phyloP scores from a whole-genome alignment of 2,329 filamentous ascomycete genomes.

The Beauveria pseudobassiana region DNA sequence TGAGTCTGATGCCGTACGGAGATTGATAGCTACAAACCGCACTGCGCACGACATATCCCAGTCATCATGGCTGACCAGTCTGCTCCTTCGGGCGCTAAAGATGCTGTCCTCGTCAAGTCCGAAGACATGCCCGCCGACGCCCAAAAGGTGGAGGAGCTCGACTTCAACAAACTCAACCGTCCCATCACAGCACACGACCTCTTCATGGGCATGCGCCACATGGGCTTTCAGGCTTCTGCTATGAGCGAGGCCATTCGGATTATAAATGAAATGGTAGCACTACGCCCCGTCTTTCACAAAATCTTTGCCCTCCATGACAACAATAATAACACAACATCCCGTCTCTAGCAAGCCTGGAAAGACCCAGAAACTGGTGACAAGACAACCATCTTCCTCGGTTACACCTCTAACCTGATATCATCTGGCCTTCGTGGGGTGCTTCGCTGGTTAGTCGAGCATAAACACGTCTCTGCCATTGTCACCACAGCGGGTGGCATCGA shows the following conservation, averaged over 20 bases:
- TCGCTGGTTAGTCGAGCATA: slow-evolving; percentile 87
- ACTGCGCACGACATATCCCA: neutral
- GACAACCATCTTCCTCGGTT: slow-evolving; percentile 94
- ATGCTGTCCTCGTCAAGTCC: slow-evolving; percentile 80
- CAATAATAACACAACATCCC: neutral
- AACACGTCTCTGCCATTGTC: slow-evolving; percentile 86
- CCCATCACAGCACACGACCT: slow-evolving; percentile 82
- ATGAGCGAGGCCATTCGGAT: slow-evolving; percentile 84
- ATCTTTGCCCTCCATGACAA: neutral
- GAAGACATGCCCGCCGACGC: slow-evolving; percentile 71
- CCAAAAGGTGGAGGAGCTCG: slow-evolving; percentile 80
- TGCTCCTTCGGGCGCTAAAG: slow-evolving; percentile 57
- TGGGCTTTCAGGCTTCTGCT: slow-evolving; percentile 67
- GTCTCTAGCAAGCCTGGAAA: slow-evolving; percentile 59
- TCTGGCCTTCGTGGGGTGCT: slow-evolving; percentile 88
- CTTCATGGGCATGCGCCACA: slow-evolving; percentile 70
- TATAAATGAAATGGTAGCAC: slow-evolving; percentile 83
- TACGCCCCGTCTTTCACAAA: neutral
- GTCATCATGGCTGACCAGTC: slow-evolving; percentile 19
- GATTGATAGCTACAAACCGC: neutral
- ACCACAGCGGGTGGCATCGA: slow-evolving; percentile 94
- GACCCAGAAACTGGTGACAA: slow-evolving; percentile 70
- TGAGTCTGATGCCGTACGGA: neutral
- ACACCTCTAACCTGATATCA: slow-evolving; percentile 95
- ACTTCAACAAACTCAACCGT: slow-evolving; percentile 76